Evolutionary conservation across 192 early-diverging fungal genomes (phyloP).

Genomic region (Coemansia sp.): DNA sequence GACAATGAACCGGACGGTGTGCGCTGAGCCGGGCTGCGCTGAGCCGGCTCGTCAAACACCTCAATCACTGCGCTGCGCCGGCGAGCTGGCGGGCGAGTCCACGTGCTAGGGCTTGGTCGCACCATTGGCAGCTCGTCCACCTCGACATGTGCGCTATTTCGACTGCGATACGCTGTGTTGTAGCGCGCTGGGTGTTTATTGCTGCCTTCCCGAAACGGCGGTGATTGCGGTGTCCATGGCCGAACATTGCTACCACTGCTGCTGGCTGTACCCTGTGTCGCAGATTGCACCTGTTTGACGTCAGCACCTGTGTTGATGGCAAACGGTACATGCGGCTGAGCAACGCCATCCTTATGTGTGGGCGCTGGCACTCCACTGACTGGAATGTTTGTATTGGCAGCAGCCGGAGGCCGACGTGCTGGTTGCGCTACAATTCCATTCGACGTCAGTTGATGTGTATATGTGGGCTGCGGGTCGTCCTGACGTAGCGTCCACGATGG

Average conservation of each 20-base stretch:
- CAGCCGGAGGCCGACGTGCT: background rate
- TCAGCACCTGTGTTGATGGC: conserved; percentile 31
- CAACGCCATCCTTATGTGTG: conserved; percentile 1
- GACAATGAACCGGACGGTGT: background rate
- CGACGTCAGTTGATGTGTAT: conserved; percentile 27
- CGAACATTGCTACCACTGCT: conserved; percentile 4
- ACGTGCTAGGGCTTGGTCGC: conserved; percentile 13
- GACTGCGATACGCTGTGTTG: conserved; percentile 32
- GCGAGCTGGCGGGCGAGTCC: background rate
- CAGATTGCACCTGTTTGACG: background rate
- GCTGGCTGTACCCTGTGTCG: background rate
- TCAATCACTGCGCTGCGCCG: conserved; percentile 44
- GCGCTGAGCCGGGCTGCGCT: background rate
- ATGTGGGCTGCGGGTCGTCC: conserved; percentile 41
- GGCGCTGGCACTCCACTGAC: background rate
- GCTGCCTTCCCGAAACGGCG: conserved; percentile 9
- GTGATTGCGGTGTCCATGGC: conserved; percentile 17
- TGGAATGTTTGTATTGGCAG: too few relatives aligned
- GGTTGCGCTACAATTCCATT: conserved; percentile 37
- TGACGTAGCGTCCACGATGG: conserved; percentile 50
- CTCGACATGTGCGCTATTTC: conserved; percentile 49
- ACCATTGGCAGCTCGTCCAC: conserved; percentile 47
- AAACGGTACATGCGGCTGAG: conserved; percentile 21
- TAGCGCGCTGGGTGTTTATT: conserved; percentile 29
- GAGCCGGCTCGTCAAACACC: conserved; percentile 18